A percentile compares a stretch with the other conserved stretches of the same genome.
phyloP scores from a whole-genome alignment of 1,139 yeast species.

The Tardiomyces depauwii region DNA sequence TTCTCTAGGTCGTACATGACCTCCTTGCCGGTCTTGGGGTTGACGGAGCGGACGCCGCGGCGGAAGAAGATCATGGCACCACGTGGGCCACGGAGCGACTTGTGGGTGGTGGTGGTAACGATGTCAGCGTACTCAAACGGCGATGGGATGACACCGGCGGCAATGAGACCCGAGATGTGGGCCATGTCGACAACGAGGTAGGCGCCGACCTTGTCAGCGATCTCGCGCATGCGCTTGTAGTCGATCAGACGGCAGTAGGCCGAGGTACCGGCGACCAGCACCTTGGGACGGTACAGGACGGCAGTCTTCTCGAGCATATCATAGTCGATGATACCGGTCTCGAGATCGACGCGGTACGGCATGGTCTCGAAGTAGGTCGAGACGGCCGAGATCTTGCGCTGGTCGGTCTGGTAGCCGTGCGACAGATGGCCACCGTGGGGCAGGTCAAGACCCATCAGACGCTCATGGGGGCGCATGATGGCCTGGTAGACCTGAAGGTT shows the following conservation, averaged over 20 bases:
- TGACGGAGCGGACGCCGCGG: constrained; percentile 74
- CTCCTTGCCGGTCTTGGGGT: constrained; percentile 77
- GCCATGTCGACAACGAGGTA: constrained; percentile 93
- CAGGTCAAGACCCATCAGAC: constrained; percentile 91
- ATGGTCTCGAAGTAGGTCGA: constrained; percentile 94
- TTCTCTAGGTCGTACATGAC: constrained; percentile 75
- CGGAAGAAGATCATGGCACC: constrained; percentile 98
- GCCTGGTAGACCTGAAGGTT: constrained; percentile 90
- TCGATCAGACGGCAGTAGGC: constrained; percentile 90
- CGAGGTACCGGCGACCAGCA: constrained; percentile 92
- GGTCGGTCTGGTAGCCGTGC: constrained; percentile 88
- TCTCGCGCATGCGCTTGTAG: constrained; percentile 77
- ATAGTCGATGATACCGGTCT: constrained; percentile 85
- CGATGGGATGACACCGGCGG: constrained; percentile 85
- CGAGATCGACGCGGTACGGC: constrained; percentile 84
- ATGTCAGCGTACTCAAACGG: constrained; percentile 94
- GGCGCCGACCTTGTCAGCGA: constrained; percentile 90
- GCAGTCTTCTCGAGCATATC: constrained; percentile 82
- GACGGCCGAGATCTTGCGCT: constrained; percentile 78
- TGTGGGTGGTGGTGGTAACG: constrained; percentile 95
- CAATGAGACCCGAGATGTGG: constrained; percentile 86
- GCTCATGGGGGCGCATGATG: constrained; percentile 80
- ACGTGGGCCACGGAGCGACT: constrained; percentile 96
- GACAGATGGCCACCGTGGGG: constrained; percentile 98
- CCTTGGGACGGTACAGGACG: constrained; percentile 80